Percentiles rank a stretch among this genome's conserved stretches.
Conservation (phyloP, 2,329 filamentous ascomycete genomes). For the Exophiala bonariae region DNA sequence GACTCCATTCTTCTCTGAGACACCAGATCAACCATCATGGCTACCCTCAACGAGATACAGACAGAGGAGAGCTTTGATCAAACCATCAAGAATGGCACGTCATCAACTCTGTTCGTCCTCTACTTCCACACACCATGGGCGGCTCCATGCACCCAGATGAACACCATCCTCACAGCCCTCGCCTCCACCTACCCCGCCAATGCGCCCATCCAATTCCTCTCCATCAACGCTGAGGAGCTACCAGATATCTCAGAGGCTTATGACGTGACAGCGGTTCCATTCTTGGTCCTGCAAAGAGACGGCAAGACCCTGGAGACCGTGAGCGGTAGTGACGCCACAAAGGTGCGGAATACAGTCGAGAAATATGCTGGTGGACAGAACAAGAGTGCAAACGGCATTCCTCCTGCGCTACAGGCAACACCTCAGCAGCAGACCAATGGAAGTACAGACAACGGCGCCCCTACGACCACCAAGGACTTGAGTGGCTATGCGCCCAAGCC, state of each 20-base stretch:
- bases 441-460: slow-evolving; percentile 28
- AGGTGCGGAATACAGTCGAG: slow-evolving; percentile 84
- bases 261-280: slow-evolving; percentile 92
- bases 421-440: slow-evolving; percentile 33
- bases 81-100: slow-evolving; percentile 64
- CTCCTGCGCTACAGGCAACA: slow-evolving; percentile 40
- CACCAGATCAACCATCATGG: too few relatives aligned
- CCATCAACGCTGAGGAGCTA: slow-evolving; percentile 91
- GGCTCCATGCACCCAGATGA: slow-evolving; percentile 93
- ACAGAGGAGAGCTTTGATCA: slow-evolving; percentile 72
- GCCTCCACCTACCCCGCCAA: slow-evolving; percentile 78
- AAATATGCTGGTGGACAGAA: slow-evolving; percentile 63
- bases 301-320: slow-evolving; percentile 78
- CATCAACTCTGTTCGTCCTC: slow-evolving; percentile 74
- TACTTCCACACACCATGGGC: slow-evolving; percentile 98
- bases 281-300: slow-evolving; percentile 77
- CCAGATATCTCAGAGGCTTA: slow-evolving; percentile 89
- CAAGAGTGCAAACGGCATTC: slow-evolving; percentile 37
- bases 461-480: slow-evolving; percentile 38
- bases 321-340: slow-evolving; percentile 83
- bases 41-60: slow-evolving; percentile 74
- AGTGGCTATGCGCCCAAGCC: slow-evolving; percentile 46
- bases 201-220: slow-evolving; percentile 75
- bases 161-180: slow-evolving; percentile 78
- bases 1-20: too few relatives aligned